Base-by-base conservation (phyloP, 2,329 filamentous ascomycete genomes). In the Uncinocarpus reesii region DNA sequence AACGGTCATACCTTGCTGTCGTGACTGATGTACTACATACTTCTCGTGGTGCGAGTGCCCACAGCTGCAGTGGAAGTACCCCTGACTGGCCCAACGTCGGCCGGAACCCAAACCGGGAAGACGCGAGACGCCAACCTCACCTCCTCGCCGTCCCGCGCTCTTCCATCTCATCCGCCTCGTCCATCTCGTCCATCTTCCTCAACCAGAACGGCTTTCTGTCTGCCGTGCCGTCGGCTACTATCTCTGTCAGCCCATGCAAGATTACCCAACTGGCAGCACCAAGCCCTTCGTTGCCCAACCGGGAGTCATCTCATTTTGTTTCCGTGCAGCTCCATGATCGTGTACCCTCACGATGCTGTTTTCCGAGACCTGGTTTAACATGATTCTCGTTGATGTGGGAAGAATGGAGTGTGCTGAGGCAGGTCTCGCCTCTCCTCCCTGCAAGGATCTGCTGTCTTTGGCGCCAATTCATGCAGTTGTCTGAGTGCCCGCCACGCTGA, bases 361-460 rank as follows among this genome's bases (percentile, higher is more conserved):
- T 40, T 29, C 43, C 35, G 43, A 47, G 18, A 47, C 43, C 23
- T 20, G n/a, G n/a, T n/a, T n/a, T n/a, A 29, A 29, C 26, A 11
- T 11, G 26, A 29, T 11, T 29, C 26, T 11, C 26, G 26, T 29
- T 11, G 26, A 11, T 11, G 26, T 29, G 15, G 15, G 26, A 13
- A 13, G 4, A 23, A 40, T 15, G 36, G 11, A 40, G 35, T 21
- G 16, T 11, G 2, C 7, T 40, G 36, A 7, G 5, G 32, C 34
- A 36, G 35, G 44, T 26, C 37, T 29, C 29, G 37, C 20, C 37
- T 47, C 28, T 41, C 38, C 20, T 28, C 29, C 29, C 41, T 34
- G 41, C 44, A 51, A 44, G 49, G 42, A 45, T 51, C 41, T 40
- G 44, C 48, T 45, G 35, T 20, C 44, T 28, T 36, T 28, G 21